Evolutionary conservation across 768 basidiomycete species (phyloP).

Genomic region (Coprinopsis strossmayeri): DNA sequence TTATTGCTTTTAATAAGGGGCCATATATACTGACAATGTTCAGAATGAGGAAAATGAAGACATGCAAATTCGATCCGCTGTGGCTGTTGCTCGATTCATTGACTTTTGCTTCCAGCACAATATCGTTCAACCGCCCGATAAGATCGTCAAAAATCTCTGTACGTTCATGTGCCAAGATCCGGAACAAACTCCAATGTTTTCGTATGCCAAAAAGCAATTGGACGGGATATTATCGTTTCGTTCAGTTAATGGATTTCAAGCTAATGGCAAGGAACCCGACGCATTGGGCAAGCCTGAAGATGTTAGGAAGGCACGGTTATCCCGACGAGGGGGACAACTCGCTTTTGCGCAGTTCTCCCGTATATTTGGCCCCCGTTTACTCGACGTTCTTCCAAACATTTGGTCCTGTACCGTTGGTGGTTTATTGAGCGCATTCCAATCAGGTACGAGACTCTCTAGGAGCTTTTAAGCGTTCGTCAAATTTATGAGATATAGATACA

Average conservation of each 20-base stretch:
- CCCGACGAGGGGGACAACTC: slow-evolving; percentile 78
- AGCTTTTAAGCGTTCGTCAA: not conserved
- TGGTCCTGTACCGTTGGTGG: slow-evolving; percentile 91
- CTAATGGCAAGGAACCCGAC: slow-evolving; percentile 32
- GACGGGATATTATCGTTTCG: slow-evolving; percentile 79
- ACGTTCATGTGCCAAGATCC: slow-evolving; percentile 93
- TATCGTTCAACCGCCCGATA: slow-evolving; percentile 82
- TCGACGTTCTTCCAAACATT: slow-evolving; percentile 84
- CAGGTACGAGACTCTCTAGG: slow-evolving; percentile 38
- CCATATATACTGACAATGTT: too few relatives aligned
- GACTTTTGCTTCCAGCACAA: slow-evolving; percentile 72
- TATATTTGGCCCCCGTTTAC: slow-evolving; percentile 65
- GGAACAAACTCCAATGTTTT: slow-evolving; percentile 85
- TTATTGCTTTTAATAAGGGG: too few relatives aligned
- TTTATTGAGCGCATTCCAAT: slow-evolving; percentile 57
- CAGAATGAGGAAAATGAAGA: slow-evolving; percentile 86
- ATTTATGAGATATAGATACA: slow-evolving; percentile 31
- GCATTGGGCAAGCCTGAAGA: slow-evolving; percentile 38
- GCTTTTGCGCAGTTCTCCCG: slow-evolving; percentile 76
- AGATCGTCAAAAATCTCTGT: slow-evolving; percentile 95
- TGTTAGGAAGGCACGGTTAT: slow-evolving; percentile 56
- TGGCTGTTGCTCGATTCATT: slow-evolving; percentile 82
- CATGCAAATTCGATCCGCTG: slow-evolving; percentile 83
- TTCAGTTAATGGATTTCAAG: slow-evolving; percentile 25
- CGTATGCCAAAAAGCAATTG: slow-evolving; percentile 48